A percentile compares a stretch with the other conserved stretches of the same genome.
These are phyloP conservation scores for Amanita exitialis DNA, from an alignment of 768 basidiomycete genomes.

Conservation along the genomic window DNA sequence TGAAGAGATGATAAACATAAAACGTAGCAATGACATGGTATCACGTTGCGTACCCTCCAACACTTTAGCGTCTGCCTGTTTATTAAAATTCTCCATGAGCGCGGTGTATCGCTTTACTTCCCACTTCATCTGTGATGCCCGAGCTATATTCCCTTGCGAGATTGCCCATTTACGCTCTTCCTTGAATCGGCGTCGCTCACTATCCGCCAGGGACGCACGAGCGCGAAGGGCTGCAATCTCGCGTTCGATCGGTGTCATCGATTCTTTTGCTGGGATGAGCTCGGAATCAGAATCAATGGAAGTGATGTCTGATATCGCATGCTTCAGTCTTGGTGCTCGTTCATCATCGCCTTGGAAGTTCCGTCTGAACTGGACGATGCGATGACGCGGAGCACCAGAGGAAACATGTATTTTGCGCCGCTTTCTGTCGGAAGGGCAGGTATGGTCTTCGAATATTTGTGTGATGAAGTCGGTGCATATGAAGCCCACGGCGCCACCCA, in stretches of 20 bases:
- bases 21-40: too few species aligned
- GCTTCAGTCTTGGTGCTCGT: slow-evolving; percentile 15
- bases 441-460: slow-evolving; percentile 47
- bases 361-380: slow-evolving; percentile 36
- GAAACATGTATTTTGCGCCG: slow-evolving; percentile 19
- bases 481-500: slow-evolving; percentile 62
- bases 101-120: slow-evolving; percentile 75
- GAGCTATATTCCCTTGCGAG: slow-evolving; percentile 64
- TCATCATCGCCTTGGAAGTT: slow-evolving; percentile 26
- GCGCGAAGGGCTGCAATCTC: slow-evolving; percentile 70
- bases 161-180: slow-evolving; percentile 86
- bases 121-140: slow-evolving; percentile 75
- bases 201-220: slow-evolving; percentile 73
- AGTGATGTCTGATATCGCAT: slow-evolving; percentile 43
- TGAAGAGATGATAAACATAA: neutral
- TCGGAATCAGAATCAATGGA: slow-evolving; percentile 67
- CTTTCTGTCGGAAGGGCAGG: slow-evolving; percentile 21
- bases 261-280: slow-evolving; percentile 44
- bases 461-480: slow-evolving; percentile 64
- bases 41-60: slow-evolving; percentile 41
- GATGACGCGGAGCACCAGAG: slow-evolving; percentile 17
- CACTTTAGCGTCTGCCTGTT: slow-evolving; percentile 64
- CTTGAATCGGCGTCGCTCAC: slow-evolving; percentile 71
- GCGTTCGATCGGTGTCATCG: slow-evolving; percentile 57
- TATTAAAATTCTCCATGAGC: slow-evolving; percentile 71